A percentile compares a stretch with the other conserved stretches of the same genome.
phyloP scores from a whole-genome alignment of 352 stramenopile genomes.

The Globisporangium sylvaticum region DNA sequence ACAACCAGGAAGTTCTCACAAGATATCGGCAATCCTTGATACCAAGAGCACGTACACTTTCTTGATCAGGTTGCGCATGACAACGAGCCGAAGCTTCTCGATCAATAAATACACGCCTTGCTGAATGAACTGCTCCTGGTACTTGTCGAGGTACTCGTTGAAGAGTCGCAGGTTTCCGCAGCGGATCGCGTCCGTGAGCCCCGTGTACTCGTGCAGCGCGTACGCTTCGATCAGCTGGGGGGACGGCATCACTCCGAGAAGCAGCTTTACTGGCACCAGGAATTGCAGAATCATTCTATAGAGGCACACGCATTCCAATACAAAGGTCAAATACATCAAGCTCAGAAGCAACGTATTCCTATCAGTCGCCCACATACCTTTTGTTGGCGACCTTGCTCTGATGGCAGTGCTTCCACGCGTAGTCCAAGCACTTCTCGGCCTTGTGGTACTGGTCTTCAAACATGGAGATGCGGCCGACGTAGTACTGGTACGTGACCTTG shows the following conservation, averaged over 20 bases:
- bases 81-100: constrained; percentile 94
- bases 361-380: constrained; percentile 20
- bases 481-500: constrained; percentile 95
- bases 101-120: constrained; percentile 95
- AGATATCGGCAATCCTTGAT: background rate
- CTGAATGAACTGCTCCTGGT: constrained; percentile 89
- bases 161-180: constrained; percentile 92
- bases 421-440: constrained; percentile 92
- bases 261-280: constrained; percentile 92
- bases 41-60: constrained; percentile 79
- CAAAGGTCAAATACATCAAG: background rate
- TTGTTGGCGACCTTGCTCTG: constrained; percentile 86
- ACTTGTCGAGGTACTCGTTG: constrained; percentile 88
- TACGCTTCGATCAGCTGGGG: constrained; percentile 90
- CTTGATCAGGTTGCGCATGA: constrained; percentile 95
- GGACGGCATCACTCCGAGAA: constrained; percentile 91
- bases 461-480: constrained; percentile 94
- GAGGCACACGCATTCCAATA: background rate
- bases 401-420: constrained; percentile 92
- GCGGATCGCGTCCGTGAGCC: constrained; percentile 88
- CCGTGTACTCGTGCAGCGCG: constrained; percentile 78
- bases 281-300: constrained; percentile 91
- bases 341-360: background rate
- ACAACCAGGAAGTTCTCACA: background rate
- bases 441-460: constrained; percentile 96